Evolutionary conservation across 768 basidiomycete genomes (phyloP).

Genomic region (Leccinum truebloodii): DNA sequence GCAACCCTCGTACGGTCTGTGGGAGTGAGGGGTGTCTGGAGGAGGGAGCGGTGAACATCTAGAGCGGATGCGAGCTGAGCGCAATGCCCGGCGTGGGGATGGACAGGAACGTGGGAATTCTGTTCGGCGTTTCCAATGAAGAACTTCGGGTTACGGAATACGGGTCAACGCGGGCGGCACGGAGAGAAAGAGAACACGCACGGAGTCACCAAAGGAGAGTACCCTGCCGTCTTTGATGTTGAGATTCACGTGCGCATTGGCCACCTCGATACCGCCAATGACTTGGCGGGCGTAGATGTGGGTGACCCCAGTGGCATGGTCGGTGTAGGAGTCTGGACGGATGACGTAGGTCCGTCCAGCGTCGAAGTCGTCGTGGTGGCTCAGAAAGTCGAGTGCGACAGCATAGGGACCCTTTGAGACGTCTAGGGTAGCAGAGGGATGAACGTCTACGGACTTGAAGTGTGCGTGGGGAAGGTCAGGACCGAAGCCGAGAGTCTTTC

Average conservation of each 20-base stretch:
- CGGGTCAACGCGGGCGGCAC: conserved; percentile 14
- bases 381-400: conserved; percentile 64
- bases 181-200: conserved; percentile 37
- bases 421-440: conserved; percentile 39
- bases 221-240: conserved; percentile 86
- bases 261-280: conserved; percentile 83
- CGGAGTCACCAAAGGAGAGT: conserved; percentile 86
- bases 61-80: conserved; percentile 39
- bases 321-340: conserved; percentile 85
- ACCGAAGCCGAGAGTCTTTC: conserved; percentile 92
- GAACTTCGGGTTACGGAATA: conserved; percentile 52
- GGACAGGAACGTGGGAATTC: conserved; percentile 34
- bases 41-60: conserved; percentile 28
- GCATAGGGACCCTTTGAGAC: conserved; percentile 50
- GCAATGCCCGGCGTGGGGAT: conserved; percentile 59
- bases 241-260: conserved; percentile 90
- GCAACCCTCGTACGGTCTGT: too few relatives aligned
- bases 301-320: conserved; percentile 80
- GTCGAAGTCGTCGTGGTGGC: conserved; percentile 37
- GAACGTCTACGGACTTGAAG: conserved; percentile 50
- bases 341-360: conserved; percentile 52
- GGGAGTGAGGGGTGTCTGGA: conserved; percentile 18
- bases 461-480: conserved; percentile 74
- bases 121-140: conserved; percentile 54
- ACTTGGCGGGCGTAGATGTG: conserved; percentile 89